Percentiles rank a stretch among this genome's conserved stretches.
Evolutionary conservation across 2,329 filamentous ascomycete genomes (phyloP).

Genomic region (Fusarium odoratissimum): DNA sequence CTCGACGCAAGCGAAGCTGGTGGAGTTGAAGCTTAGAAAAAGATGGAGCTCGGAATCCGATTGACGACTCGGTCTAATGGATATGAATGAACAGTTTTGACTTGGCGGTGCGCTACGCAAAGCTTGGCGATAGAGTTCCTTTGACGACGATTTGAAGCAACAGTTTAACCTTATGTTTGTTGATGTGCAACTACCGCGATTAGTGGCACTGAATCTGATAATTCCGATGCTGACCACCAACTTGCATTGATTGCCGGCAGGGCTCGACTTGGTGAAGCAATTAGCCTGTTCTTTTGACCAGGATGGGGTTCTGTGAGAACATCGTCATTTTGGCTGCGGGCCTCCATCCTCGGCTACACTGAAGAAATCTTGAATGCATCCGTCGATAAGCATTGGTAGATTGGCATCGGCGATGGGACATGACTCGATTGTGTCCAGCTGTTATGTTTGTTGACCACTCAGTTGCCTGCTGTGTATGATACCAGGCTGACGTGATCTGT

Average conservation of each 20-base stretch:
- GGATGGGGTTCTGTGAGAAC: neutral
- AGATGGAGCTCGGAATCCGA: conserved; percentile 1
- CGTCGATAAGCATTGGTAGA: neutral
- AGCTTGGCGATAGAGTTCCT: conserved; percentile 25
- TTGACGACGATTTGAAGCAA: neutral
- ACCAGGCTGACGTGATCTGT: fast-evolving
- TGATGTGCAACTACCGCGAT: neutral
- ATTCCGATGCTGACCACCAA: neutral
- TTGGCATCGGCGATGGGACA: fast-evolving
- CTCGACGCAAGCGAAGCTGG: neutral
- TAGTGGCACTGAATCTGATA: neutral
- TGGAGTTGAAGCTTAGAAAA: neutral
- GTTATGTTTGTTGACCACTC: fast-evolving
- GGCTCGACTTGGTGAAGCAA: neutral
- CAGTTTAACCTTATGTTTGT: neutral
- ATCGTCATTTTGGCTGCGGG: neutral
- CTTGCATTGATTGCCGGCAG: neutral
- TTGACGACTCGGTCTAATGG: conserved; percentile 8
- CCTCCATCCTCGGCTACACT: neutral
- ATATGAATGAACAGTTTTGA: neutral
- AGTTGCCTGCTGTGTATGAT: neutral
- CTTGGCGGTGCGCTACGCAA: conserved; percentile 4
- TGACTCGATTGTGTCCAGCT: too few species aligned
- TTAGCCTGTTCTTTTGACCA: too few species aligned
- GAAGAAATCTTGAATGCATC: neutral